Evolutionary conservation across 768 basidiomycete genomes (phyloP).

Genomic region (Mycena indigotica): DNA sequence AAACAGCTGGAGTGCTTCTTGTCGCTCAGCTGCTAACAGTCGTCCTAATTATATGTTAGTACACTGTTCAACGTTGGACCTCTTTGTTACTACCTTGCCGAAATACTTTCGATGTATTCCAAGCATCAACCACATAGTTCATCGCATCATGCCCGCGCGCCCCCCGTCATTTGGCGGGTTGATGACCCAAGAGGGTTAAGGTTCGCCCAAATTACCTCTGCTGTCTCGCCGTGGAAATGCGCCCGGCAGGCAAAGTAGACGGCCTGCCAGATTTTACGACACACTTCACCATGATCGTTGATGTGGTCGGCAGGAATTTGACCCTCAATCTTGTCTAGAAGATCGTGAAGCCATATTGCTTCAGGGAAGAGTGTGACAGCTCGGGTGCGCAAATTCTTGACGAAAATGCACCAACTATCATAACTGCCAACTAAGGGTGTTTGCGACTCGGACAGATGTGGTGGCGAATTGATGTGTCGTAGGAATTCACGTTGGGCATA

Average conservation of each 20-base stretch:
- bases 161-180: constrained; percentile 7
- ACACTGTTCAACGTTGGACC: background rate
- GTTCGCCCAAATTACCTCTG: constrained; percentile 4
- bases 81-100: constrained; percentile 1
- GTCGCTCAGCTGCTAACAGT: constrained; percentile 7
- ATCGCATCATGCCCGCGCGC: constrained; percentile 5
- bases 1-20: constrained; percentile 3
- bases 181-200: constrained; percentile 5
- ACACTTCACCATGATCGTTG: constrained; percentile 5
- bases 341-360: constrained; percentile 3
- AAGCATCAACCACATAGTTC: constrained; percentile 5
- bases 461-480: constrained; percentile 6
- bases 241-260: constrained; percentile 7
- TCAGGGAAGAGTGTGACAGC: constrained; percentile 1
- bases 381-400: background rate
- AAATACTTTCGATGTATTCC: constrained; percentile 2
- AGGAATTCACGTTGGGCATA: no score
- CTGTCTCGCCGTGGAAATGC: constrained; percentile 11
- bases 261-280: constrained; percentile 1
- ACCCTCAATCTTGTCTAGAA: constrained; percentile 1
- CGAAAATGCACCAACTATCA: constrained; percentile 9
- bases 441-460: background rate
- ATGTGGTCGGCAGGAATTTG: constrained; percentile 15
- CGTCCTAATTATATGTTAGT: background rate
- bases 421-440: background rate